Base-by-base conservation (phyloP, 2,329 filamentous ascomycete genomes). In the Trichoderma simmonsii region DNA sequence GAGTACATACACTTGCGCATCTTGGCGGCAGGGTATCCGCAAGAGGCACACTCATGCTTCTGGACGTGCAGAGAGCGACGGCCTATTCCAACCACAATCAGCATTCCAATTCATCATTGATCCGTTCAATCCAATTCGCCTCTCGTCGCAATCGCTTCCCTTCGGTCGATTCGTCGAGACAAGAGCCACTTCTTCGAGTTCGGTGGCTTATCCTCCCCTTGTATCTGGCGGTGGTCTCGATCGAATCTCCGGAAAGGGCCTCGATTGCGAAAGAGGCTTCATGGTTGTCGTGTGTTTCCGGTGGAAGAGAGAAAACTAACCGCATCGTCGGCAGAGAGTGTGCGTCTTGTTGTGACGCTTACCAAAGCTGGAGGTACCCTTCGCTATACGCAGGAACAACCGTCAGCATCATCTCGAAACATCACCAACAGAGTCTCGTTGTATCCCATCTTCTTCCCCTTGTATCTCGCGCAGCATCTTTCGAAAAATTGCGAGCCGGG, bases 21-120 rank as follows among this genome's bases (percentile, higher is more conserved):
- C 91, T 97, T 97, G 86, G 96, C 96, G 84, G 94, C 88, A 83
- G 96, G 96, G 88, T 98, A 99, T 85, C 95, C 96, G 90, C 96
- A 99, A 78, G 88, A 88, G 80, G 95, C 86, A 89, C 96, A 99
- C 83, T 94, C 97, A 87, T 97, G 92, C 93, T 99, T 99, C 90
- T 99, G 96, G 88, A 98, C 91, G 92, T 99, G 96, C 86, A 98
- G 92, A 82, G 96, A 97, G 84, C 96, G 95, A 85, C 93, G 92
- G 87, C 95, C 94, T 97, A 81, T 71, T 76, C 73, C 51, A 74
- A 75, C 24, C 72, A 63, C 71, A 65, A 75, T 81, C 75, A 80
- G 79, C 71, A 75, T 74, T 24, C 32, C 24, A 21, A 24, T 71
- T 73, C 73, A 56, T 56, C 64, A 65, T 54, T 30, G 15, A 48